Evolutionary conservation across 805 yeast genomes (phyloP), one percentile per base, ranked within the genome.

Genomic region (Saccharomycodes ludwigii): DNA sequence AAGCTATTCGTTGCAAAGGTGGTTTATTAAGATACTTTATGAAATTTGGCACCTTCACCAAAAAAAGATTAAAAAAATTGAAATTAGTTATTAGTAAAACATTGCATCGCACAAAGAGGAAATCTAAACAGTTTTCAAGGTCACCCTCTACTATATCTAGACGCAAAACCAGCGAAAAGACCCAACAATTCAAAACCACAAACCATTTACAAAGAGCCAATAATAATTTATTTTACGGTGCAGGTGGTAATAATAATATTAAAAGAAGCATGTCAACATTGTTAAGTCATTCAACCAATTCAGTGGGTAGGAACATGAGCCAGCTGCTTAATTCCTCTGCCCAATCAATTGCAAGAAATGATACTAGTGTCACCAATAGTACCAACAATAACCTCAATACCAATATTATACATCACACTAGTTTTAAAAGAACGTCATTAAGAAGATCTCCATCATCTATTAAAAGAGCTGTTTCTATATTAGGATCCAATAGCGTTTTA

Each of bases 1-100:
- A 47, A 28, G 66, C 64, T 5, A 44, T 60, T 20, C 53, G 54
- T 35, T 58, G 58, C 36, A 52, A 54, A 27, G 56, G 62, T 27
- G 65, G 65, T 11, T 47, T 62, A 41, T 41, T 61, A 19, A 39
- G 54, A 9, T 53, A 47, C 29, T 42, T 59, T 30, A 43, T 44
- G 10, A 30, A 33, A 14, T 21, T 52, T 30, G 59, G 56, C 11
- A 29, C 37, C 6, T 44, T 40, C 11, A 39, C 52, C 15, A 49
- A 41, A 21, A 43, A 33, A n/a, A 41, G 38, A 29, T 28, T 53
- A 17, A 50, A 36, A 19, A 47, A 40, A 18, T 41, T 58, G 47
- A 48, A 56, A 31, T 26, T 40, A 8, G 47, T 50, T 2, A 34
- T 58, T 1, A 39, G 43, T 22, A 55, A 41, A 34, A 46, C 36